Percentiles rank a stretch among this genome's conserved stretches.
Evolutionary conservation across 179 eudicot genomes (phyloP).

Genomic region (Nepenthes alata): DNA sequence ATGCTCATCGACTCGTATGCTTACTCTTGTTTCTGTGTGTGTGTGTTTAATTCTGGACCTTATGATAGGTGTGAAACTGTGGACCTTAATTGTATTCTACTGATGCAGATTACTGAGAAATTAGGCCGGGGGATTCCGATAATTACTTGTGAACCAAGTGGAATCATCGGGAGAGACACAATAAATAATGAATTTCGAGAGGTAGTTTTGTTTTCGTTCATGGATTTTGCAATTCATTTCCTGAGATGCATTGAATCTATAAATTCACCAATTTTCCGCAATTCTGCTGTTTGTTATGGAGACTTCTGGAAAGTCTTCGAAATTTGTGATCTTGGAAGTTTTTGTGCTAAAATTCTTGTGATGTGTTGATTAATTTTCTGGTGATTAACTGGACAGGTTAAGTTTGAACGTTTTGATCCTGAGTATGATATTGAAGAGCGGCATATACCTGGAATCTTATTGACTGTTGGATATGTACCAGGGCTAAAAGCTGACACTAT

Average conservation of each 20-base stretch:
- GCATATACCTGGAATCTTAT: constrained; percentile 28
- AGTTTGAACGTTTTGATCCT: constrained; percentile 24
- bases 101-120: constrained; percentile 34
- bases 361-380: not conserved
- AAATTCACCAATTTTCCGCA: not conserved
- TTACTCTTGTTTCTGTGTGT: not conserved
- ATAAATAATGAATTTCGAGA: constrained; percentile 41
- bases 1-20: constrained; percentile 47
- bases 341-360: not conserved
- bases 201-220: constrained; percentile 20
- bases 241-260: not conserved
- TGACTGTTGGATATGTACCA: constrained; percentile 75
- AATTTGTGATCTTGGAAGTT: too few relatives aligned
- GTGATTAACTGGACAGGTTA: constrained; percentile 16
- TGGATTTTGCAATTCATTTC: not conserved
- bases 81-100: not conserved
- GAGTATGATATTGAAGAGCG: constrained; percentile 13
- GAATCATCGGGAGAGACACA: constrained; percentile 64
- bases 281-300: too few relatives aligned
- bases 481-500: constrained; percentile 53
- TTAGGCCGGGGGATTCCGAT: constrained; percentile 51
- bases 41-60: not conserved
- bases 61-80: not conserved
- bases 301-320: too few relatives aligned
- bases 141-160: constrained; percentile 39